A percentile compares a stretch with the other conserved stretches of the same genome.
These are phyloP conservation scores for Xylaria arbuscula DNA, from an alignment of 2,329 filamentous ascomycete genomes.

Conservation along the genomic window DNA sequence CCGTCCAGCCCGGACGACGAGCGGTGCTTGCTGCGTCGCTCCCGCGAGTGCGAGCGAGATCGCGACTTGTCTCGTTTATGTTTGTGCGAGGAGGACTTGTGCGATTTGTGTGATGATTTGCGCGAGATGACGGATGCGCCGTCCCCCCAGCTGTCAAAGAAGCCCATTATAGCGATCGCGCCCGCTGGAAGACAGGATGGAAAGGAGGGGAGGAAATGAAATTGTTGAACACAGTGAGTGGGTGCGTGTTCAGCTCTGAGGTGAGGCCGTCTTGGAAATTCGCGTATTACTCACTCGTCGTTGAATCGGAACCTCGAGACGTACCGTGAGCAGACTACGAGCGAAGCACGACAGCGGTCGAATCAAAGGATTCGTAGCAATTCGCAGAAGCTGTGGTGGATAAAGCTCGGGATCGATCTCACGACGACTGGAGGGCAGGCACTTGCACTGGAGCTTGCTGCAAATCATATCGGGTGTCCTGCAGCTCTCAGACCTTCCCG, in stretches of 20 bases:
- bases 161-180: conserved; percentile 43
- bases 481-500: conserved; percentile 27
- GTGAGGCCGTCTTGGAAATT: background rate
- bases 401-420: conserved; percentile 8
- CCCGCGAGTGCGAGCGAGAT: conserved; percentile 40
- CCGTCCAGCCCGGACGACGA: conserved; percentile 38
- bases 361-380: conserved; percentile 16
- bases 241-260: background rate
- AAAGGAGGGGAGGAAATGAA: background rate
- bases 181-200: background rate
- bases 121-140: conserved; percentile 50
- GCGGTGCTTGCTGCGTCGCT: conserved; percentile 48
- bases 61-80: conserved; percentile 40
- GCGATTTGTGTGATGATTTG: conserved; percentile 45
- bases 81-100: conserved; percentile 45
- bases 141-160: conserved; percentile 49
- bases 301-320: background rate
- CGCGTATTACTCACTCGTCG: background rate
- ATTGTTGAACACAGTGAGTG: background rate
- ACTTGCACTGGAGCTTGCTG: conserved; percentile 32
- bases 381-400: conserved; percentile 28
- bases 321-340: background rate
- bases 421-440: conserved; percentile 21
- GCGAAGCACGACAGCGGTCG: conserved; percentile 10
- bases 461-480: conserved; percentile 41